Percentiles rank a stretch among this genome's conserved stretches.
phyloP scores from a whole-genome alignment of 2,329 filamentous ascomycete species.

The Neofusicoccum laricinum region DNA sequence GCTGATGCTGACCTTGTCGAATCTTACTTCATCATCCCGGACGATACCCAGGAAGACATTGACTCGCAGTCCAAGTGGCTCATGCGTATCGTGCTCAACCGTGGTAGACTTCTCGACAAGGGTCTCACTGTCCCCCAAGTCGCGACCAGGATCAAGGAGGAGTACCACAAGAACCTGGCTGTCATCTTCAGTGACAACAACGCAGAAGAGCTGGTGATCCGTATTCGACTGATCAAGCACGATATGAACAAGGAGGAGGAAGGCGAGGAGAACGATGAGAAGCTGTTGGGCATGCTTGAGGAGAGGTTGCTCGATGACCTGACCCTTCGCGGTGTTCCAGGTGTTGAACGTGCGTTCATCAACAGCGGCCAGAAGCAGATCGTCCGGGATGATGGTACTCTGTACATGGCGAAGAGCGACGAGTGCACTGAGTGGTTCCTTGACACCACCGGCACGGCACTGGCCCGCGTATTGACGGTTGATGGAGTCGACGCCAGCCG shows the following conservation, averaged over 20 bases:
- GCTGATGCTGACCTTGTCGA: constrained; percentile 93
- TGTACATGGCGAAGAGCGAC: constrained; percentile 60
- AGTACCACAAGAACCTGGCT: constrained; percentile 79
- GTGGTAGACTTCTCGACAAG: constrained; percentile 94
- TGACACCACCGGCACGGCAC: constrained; percentile 86
- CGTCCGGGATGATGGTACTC: constrained; percentile 69
- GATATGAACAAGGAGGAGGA: constrained; percentile 65
- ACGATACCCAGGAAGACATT: constrained; percentile 66
- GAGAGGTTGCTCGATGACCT: constrained; percentile 87
- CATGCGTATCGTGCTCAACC: constrained; percentile 86
- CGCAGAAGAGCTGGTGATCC: constrained; percentile 90
- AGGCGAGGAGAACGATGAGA: constrained; percentile 71
- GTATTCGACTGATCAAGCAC: constrained; percentile 72
- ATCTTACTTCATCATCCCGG: constrained; percentile 92
- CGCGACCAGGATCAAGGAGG: constrained; percentile 81
- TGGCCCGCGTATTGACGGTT: constrained; percentile 80
- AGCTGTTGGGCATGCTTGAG: constrained; percentile 81
- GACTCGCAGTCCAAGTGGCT: constrained; percentile 86
- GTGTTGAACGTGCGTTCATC: constrained; percentile 89
- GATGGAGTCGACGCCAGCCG: constrained; percentile 82
- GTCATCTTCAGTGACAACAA: constrained; percentile 99
- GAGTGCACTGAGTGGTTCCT: constrained; percentile 91
- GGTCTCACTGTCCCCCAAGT: constrained; percentile 89
- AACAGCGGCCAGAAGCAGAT: constrained; percentile 45
- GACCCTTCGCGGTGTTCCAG: constrained; percentile 84